Evolutionary conservation across 495 filamentous ascomycete genomes (phyloP).

Genomic region (Xylaria acuta): DNA sequence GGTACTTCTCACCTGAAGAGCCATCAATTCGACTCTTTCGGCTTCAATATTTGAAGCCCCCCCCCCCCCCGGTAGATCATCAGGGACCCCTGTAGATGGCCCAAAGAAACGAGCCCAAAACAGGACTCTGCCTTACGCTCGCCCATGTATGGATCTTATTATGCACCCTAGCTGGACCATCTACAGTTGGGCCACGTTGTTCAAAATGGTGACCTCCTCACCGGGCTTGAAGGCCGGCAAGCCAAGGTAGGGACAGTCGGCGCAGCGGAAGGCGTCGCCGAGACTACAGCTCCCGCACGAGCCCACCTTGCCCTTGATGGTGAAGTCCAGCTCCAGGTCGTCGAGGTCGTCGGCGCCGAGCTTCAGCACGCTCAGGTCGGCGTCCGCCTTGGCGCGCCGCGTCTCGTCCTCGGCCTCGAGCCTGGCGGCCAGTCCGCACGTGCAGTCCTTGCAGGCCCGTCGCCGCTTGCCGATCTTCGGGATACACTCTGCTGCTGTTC

Average conservation of each 20-base stretch:
- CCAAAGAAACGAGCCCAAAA: background rate
- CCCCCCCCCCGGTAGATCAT: background rate
- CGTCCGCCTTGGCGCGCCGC: slow-evolving; percentile 64
- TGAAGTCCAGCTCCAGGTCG: slow-evolving; percentile 94
- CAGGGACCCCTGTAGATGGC: background rate
- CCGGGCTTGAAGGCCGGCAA: slow-evolving; percentile 95
- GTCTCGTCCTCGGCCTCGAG: slow-evolving; percentile 81
- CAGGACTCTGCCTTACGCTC: background rate
- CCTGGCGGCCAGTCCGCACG: slow-evolving; percentile 82
- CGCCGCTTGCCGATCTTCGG: slow-evolving; percentile 85
- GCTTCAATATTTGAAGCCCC: background rate
- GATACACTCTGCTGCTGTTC: slow-evolving; percentile 76
- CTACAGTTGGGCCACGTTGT: slow-evolving; percentile 86
- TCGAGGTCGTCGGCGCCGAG: slow-evolving; percentile 77
- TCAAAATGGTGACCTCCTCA: slow-evolving; percentile 86
- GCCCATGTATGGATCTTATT: background rate
- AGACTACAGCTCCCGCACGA: slow-evolving; percentile 92
- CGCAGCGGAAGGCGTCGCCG: slow-evolving; percentile 85
- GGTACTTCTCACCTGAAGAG: background rate
- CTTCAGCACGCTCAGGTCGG: slow-evolving; percentile 65
- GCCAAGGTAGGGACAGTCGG: slow-evolving; percentile 89
- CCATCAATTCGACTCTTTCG: background rate
- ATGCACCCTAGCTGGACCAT: background rate
- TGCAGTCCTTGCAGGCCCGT: slow-evolving; percentile 97
- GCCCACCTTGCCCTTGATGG: slow-evolving; percentile 91